Evolutionary conservation across 2,329 filamentous ascomycete species (phyloP), one percentile per base, ranked within the genome.

Genomic region (Geosmithia morbida): DNA sequence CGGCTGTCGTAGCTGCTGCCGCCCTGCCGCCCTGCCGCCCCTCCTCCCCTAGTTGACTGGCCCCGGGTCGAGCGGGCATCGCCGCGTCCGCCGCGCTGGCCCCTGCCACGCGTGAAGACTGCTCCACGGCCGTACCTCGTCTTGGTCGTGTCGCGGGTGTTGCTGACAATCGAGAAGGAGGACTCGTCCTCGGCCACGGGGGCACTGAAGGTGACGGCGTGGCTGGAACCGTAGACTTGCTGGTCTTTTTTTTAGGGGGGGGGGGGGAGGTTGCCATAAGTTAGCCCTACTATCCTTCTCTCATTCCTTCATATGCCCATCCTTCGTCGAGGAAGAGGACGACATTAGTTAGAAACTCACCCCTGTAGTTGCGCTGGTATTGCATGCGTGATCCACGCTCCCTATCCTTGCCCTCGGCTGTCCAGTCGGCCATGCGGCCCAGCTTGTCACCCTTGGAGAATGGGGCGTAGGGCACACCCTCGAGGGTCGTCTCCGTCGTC

Each of bases 351-450:
- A 26, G 8, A 18, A 30, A 55, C 69, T 45, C 66, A 94, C 89
- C 89, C 79, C 92, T 83, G 69, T 85, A 96, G 67, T 89, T 92
- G 57, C 90, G 78, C 67, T 90, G 88, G 67, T 94, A 97, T 62
- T 92, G 86, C 66, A 85, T 81, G 62, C 90, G 75, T 52, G 87
- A 86, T 55, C 85, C 84, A 51, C 80, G 74, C 56, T 82, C 78
- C 59, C 88, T 74, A 51, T 92, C 87, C 70, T 96, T 96, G 65
- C 85, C 81, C 62, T 96, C 92, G 44, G 81, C 62, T 17, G 89
- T 94, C 92, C 92, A 98, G 74, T 98, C 92, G 51, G 92, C 92
- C 89, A 98, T 97, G 65, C 92, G 89, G 61, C 92, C 92, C 51
- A 98, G 75, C 77, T 96, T 97, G 74, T 98, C 92, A 64, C 87